Conservation (phyloP, 805 yeast genomes). For the Nakazawaea holstii region DNA sequence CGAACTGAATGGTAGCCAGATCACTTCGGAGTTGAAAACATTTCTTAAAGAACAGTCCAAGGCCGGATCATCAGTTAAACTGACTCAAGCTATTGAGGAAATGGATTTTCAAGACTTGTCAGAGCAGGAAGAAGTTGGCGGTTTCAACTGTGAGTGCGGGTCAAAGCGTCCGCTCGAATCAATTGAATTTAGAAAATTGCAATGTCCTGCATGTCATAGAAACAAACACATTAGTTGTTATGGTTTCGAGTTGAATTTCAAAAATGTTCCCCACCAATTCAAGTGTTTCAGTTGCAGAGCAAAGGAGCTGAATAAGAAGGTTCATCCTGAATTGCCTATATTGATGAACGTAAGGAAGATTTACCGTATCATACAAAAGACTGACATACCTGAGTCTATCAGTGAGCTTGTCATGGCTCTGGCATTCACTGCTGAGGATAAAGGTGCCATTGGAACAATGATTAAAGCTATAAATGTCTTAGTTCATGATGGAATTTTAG, state of each 20-base stretch:
- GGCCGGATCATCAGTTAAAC: conserved; percentile 1
- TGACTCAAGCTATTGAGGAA: conserved; percentile 9
- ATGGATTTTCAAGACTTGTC: neutral
- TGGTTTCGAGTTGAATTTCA: conserved; percentile 9
- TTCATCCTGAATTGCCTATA: conserved; percentile 13
- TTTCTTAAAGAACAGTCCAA: conserved; percentile 1
- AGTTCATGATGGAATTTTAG: conserved; percentile 14
- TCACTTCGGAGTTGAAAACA: conserved; percentile 11
- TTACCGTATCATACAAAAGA: conserved; percentile 8
- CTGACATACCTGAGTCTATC: conserved; percentile 5
- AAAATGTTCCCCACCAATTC: conserved; percentile 7
- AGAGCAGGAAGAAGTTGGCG: neutral
- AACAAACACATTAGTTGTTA: conserved; percentile 19
- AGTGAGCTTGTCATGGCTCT: conserved; percentile 1
- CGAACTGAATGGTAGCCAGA: conserved; percentile 10
- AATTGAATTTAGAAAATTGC: conserved; percentile 10
- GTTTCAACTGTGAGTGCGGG: conserved; percentile 18
- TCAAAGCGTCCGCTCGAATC: conserved; percentile 10
- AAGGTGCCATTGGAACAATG: neutral
- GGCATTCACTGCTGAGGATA: conserved; percentile 6
- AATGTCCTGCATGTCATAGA: conserved; percentile 16
- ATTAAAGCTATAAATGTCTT: conserved; percentile 17
- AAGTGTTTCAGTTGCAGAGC: conserved; percentile 16
- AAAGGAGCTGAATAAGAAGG: neutral
- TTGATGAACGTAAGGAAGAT: conserved; percentile 19